Base-by-base conservation (phyloP, 2,329 filamentous ascomycete genomes). In the Colletotrichum plurivorum region DNA sequence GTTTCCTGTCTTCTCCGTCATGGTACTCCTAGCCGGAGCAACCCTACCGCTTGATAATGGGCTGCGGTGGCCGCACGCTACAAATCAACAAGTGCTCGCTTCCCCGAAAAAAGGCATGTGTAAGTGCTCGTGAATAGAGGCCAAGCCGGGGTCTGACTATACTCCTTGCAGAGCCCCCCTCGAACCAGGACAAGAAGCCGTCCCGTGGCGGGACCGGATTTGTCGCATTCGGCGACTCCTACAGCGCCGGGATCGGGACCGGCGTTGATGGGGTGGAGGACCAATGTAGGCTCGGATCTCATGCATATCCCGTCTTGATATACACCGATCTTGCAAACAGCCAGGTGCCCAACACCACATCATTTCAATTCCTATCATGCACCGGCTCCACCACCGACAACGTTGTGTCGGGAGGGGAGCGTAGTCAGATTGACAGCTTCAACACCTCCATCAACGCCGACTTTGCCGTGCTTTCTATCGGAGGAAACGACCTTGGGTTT, bases 401-500 rank as follows among this genome's bases (percentile, higher is more conserved):
- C 59, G 72, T 85, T 46, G 74, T 85, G 39, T 73, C 77, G 0
- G 78, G 78, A 61, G 73, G 77, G 39, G 74, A 76, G 16, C 69
- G 72, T 27, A 82, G 81, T 70, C 84, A 85, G 75, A 76, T 85
- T 62, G 83, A 84, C 68, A 68, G 69, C 15, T 77, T 85, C 73
- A 80, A 84, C 73, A 74, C 74, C 5, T 78, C 80, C 9, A 69
- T 74, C 1, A 79, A 78, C 2, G 73, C 76, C 22, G 81, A 83
- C 72, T 84, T 85, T 69, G 82, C 82, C 3, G 78, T 84, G 1
- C 76, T 85, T 6, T 84, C 83, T n/a, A 77, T 85, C 39, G 84
- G 83, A 54, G 83, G 84, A 16, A 85, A 85, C 73, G 84, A 85
- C 71, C 78, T 85, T 9, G 84, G 83, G 70, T 85, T 85, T 76